Evolutionary conservation across 495 filamentous ascomycete species (phyloP).

Genomic region (Oidiodendron maius): DNA sequence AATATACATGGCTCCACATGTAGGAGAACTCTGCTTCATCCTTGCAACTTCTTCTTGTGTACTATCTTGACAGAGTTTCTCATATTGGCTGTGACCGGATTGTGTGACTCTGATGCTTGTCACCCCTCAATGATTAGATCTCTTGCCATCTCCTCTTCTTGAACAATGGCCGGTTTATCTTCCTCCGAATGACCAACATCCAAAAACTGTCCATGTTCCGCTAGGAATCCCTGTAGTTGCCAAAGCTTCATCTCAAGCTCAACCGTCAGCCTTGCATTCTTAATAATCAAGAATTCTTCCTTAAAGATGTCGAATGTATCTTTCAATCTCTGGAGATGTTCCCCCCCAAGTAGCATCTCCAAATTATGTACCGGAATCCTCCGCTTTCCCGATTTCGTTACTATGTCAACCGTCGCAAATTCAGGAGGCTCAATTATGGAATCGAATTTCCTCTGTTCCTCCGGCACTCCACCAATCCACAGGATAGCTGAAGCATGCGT

Average conservation of each 20-base stretch:
- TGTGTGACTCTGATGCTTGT: too few species aligned
- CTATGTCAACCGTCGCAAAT: constrained; percentile 16
- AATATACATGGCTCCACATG: too few species aligned
- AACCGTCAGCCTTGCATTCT: constrained; percentile 41
- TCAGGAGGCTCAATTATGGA: constrained; percentile 1
- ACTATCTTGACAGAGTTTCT: too few species aligned
- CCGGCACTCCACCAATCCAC: constrained; percentile 12
- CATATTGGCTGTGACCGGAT: too few species aligned
- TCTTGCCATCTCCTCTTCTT: too few species aligned
- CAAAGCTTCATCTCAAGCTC: constrained; percentile 54
- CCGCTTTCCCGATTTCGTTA: not conserved
- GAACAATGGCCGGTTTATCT: too few species aligned
- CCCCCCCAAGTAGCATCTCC: constrained; percentile 11
- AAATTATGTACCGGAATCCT: constrained; percentile 20
- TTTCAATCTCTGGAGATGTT: constrained; percentile 13
- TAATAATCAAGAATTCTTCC: constrained; percentile 33
- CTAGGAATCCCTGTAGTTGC: constrained; percentile 60
- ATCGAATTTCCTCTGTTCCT: not conserved
- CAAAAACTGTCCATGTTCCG: constrained; percentile 7
- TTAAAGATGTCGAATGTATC: constrained; percentile 27
- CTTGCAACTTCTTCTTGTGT: too few species aligned
- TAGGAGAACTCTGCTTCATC: too few species aligned
- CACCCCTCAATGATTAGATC: too few species aligned
- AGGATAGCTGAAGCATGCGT: constrained; percentile 11
- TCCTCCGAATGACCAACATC: not conserved